These are phyloP conservation scores for Cyclostephanos tholiformis DNA, from an alignment of 108 stramenopile genomes.

Conservation along the genomic window DNA sequence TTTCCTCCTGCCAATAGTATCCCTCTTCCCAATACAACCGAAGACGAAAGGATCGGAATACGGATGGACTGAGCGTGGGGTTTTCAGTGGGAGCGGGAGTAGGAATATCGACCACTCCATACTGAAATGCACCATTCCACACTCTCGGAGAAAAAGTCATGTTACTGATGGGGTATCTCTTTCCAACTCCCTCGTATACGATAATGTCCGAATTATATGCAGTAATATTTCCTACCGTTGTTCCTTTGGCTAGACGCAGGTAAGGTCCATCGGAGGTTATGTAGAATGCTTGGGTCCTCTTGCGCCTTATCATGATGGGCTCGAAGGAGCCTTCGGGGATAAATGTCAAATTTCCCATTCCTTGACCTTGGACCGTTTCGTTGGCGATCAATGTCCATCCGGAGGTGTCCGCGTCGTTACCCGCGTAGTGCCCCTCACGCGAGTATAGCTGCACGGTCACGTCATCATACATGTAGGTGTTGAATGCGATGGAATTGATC, in stretches of 20 bases:
- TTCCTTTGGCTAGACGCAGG: constrained; percentile 2
- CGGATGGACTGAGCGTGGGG: not conserved
- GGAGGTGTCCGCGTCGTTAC: constrained; percentile 2
- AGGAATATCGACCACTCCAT: constrained; percentile 23
- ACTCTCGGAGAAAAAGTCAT: constrained; percentile 6
- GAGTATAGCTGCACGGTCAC: constrained; percentile 13
- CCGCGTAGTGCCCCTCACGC: constrained; percentile 13
- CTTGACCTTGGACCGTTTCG: constrained; percentile 4
- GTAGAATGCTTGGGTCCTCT: constrained; percentile 10
- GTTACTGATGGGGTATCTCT: constrained; percentile 9
- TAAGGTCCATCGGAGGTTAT: constrained; percentile 15
- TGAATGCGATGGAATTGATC: constrained; percentile 16
- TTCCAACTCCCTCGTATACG: constrained; percentile 17
- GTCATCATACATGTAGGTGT: constrained; percentile 8
- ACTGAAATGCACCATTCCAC: constrained; percentile 23
- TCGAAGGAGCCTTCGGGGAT: constrained; percentile 11
- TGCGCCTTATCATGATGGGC: constrained; percentile 11
- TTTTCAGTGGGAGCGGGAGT: constrained; percentile 8
- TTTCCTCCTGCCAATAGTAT: constrained; percentile 65
- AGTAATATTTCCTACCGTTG: not conserved
- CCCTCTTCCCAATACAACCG: constrained; percentile 57
- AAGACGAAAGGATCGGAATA: constrained; percentile 24
- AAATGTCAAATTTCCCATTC: constrained; percentile 12
- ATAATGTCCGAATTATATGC: constrained; percentile 5
- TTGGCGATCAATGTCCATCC: constrained; percentile 9